Evolutionary conservation across 2,329 filamentous ascomycete species (phyloP), one percentile per base, ranked within the genome.

Genomic region (Diaporthe destruens): DNA sequence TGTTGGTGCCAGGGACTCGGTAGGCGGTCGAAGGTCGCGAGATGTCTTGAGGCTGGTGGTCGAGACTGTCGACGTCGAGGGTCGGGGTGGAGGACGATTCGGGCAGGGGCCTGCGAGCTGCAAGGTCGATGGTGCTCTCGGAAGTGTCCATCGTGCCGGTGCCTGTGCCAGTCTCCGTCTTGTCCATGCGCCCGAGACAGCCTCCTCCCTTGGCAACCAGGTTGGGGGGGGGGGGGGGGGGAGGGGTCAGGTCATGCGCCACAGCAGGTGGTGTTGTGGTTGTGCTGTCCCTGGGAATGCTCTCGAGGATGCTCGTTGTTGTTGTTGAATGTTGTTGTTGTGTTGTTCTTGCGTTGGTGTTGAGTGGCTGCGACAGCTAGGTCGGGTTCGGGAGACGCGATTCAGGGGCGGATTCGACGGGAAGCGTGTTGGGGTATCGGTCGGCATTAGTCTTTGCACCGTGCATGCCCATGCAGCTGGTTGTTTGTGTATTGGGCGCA

Each of bases 11-110:
- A 8, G 70, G 42, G 11, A 74, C 53, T 47, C 71, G 66, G 49
- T 72, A 61, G 3, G 73, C 68, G 25, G 73, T 74, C 47, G 71
- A 42, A 14, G 73, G 73, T 34, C 73, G 73, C 23, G 71, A 72
- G 25, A 53, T n/a, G 7, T 56, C 44, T 44, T 16, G 57, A 12
- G 67, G 53, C 14, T 70, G 57, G 18, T 70, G 32, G 6, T 61
- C 47, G 12, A 63, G 61, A 53, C 61, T 53, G 25, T 66, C 61
- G 9, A 72, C 61, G 16, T 72, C 53, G 6, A 72, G 12, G 8
- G 73, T 74, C 23, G 44, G 49, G 8, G n/a, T 65, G 8, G 73
- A 72, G 32, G 73, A 72, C 1, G 73, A 63, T 29, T 59, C 39
- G n/a, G 73, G 73, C n/a, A 74, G 34, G 4, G 71, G 73, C 66